Evolutionary conservation across 1,139 yeast genomes (phyloP), one percentile per base, ranked within the genome.

Genomic region (Pichia inconspicua): DNA sequence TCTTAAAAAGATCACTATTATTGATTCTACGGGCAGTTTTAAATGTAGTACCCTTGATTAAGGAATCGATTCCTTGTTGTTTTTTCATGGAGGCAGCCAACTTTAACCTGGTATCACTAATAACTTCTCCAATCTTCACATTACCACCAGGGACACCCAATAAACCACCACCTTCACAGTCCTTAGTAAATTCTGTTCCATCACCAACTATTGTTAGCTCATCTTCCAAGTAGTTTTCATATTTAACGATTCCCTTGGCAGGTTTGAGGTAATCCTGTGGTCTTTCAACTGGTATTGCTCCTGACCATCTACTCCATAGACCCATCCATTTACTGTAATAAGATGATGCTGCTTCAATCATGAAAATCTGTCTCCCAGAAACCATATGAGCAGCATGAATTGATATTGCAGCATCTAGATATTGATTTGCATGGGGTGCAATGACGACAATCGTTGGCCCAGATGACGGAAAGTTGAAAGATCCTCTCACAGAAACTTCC

Each of bases 371-470:
- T 58, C 87, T 63, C 51, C 73, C 67, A 30, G 65, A 49, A 48
- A 58, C 49, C 42, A 60, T 53, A 51, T 70, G 60, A 14, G 82
- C 76, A 49, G 77, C 80, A 46, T 75, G 70, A 74, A 80, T 75
- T 25, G 81, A 71, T 36, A 84, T 67, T 5, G 83, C 73, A 2
- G 85, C 87, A 62, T 84, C 94, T 31, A 84, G 79, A 58, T 84
- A 84, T 61, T 84, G 94, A 61, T 84, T 84, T 17, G 88, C 88
- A 66, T 84, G 92, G 1, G 94, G 92, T 1, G 90, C 92, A 41
- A 83, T 83, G 31, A 84, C 92, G 49, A 84, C 76, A 44, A 84
- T 78, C 5, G 83, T 82, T 0, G 90, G 82, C 1, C 85, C 87
- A 10, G 73, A 67, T 25, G 72, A 66, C 0, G 92, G 90, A 30